These are phyloP conservation scores for Rhizomucor miehei DNA, from an alignment of 371 early-diverging fungal species.

Conservation along the genomic window DNA sequence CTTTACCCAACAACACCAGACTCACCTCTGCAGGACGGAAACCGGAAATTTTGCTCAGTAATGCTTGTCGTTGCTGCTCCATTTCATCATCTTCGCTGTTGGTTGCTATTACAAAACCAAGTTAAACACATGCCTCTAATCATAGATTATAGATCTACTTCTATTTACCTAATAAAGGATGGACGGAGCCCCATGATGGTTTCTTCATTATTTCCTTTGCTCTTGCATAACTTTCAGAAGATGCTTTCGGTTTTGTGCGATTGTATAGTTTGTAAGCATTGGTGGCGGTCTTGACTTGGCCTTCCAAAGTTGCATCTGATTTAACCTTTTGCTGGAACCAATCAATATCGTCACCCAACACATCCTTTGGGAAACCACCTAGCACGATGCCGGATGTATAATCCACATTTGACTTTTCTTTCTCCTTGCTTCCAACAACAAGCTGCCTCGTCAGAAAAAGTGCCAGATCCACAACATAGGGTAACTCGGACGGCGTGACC, in stretches of 20 bases:
- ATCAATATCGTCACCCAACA: constrained; percentile 69
- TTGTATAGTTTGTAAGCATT: constrained; percentile 89
- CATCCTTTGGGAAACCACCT: constrained; percentile 73
- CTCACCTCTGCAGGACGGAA: constrained; percentile 77
- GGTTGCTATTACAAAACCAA: constrained; percentile 1
- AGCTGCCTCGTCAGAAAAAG: constrained; percentile 83
- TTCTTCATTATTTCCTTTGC: constrained; percentile 77
- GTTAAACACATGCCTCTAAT: not conserved
- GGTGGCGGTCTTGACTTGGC: constrained; percentile 59
- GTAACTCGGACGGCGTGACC: constrained; percentile 86
- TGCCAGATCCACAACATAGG: constrained; percentile 90
- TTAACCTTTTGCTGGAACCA: constrained; percentile 63
- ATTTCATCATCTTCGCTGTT: constrained; percentile 23
- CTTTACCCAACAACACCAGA: not conserved
- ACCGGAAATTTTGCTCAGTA: constrained; percentile 71
- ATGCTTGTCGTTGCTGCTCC: constrained; percentile 59
- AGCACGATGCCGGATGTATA: constrained; percentile 84
- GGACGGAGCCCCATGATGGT: constrained; percentile 63
- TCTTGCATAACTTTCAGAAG: constrained; percentile 81
- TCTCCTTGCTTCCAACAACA: constrained; percentile 49
- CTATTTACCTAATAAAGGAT: constrained; percentile 66
- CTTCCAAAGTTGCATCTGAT: constrained; percentile 62
- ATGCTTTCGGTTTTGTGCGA: constrained; percentile 78
- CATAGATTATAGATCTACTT: constrained; percentile 1
- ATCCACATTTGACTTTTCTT: constrained; percentile 42